Conservation (phyloP, 129 eudicot genomes). For the Escallonia herrerae region DNA sequence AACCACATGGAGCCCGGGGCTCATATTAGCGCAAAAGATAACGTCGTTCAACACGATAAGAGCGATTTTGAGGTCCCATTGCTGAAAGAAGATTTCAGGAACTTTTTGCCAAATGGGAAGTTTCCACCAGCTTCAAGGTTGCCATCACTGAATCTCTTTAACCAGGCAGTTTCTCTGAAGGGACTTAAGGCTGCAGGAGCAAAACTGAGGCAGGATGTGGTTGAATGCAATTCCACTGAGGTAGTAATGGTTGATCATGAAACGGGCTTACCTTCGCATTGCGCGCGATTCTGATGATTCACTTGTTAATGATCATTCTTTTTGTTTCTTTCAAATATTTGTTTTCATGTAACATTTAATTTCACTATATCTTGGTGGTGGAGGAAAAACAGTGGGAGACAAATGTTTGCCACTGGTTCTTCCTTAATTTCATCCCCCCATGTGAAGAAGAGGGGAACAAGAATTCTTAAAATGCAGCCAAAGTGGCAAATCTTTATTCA, state of each 20-base stretch:
- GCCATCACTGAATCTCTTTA: conserved; percentile 80
- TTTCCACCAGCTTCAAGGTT: conserved; percentile 85
- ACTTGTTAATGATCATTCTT: conserved; percentile 1
- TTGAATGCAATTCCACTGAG: conserved; percentile 53
- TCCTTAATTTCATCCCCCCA: background rate
- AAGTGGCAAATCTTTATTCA: no score
- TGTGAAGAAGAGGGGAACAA: background rate
- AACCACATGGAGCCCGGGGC: conserved; percentile 99
- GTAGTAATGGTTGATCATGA: conserved; percentile 63
- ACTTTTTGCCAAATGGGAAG: conserved; percentile 66
- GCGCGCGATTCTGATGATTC: conserved; percentile 53
- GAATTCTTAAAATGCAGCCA: background rate
- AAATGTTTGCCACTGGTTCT: conserved; percentile 4
- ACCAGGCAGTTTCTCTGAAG: conserved; percentile 72
- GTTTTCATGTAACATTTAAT: background rate
- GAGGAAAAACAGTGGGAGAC: conserved; percentile 2
- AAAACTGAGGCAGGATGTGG: conserved; percentile 79
- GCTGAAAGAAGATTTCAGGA: conserved; percentile 65
- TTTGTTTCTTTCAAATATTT: background rate
- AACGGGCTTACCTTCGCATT: conserved; percentile 74
- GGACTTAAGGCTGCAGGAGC: conserved; percentile 96
- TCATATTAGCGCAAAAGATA: conserved; percentile 83
- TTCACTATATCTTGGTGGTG: background rate
- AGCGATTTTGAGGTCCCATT: conserved; percentile 91
- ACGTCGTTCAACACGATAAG: conserved; percentile 74